These are phyloP conservation scores for Aspergillus proliferans DNA, from an alignment of 2,329 filamentous ascomycete species.

Conservation along the genomic window DNA sequence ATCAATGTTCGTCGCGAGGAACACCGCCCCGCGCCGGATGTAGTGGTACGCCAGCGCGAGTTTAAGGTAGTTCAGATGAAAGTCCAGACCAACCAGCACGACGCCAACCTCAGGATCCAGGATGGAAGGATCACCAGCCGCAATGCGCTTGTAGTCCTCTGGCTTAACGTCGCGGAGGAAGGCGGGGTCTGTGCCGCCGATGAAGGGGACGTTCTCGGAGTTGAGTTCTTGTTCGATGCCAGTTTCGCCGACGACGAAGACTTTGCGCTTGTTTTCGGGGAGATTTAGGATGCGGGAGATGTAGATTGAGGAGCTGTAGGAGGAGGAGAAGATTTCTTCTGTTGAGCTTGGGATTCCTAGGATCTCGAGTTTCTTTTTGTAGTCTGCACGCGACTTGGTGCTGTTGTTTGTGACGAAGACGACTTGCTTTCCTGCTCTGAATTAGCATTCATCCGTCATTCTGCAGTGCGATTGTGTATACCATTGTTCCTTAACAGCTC, in stretches of 20 bases:
- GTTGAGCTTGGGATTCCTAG: slow-evolving; percentile 73
- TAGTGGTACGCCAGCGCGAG: slow-evolving; percentile 80
- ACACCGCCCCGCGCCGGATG: slow-evolving; percentile 69
- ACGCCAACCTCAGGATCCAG: slow-evolving; percentile 85
- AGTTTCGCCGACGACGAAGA: slow-evolving; percentile 85
- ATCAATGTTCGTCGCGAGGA: slow-evolving; percentile 90
- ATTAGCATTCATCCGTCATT: slow-evolving; percentile 1
- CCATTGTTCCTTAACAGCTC: slow-evolving; percentile 75
- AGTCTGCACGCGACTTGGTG: slow-evolving; percentile 88
- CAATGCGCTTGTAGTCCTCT: slow-evolving; percentile 73
- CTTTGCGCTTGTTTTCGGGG: slow-evolving; percentile 74
- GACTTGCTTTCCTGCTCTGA: slow-evolving; percentile 69
- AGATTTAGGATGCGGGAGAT: slow-evolving; percentile 86
- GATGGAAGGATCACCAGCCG: slow-evolving; percentile 60
- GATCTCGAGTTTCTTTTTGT: slow-evolving; percentile 79
- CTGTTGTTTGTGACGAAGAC: slow-evolving; percentile 99
- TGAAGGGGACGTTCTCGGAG: slow-evolving; percentile 69
- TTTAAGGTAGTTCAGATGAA: slow-evolving; percentile 94
- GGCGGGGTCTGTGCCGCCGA: slow-evolving; percentile 78
- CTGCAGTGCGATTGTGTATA: slow-evolving; percentile 28
- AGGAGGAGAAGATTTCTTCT: slow-evolving; percentile 92
- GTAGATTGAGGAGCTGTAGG: slow-evolving; percentile 93
- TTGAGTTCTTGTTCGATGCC: slow-evolving; percentile 86
- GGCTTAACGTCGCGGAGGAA: slow-evolving; percentile 71
- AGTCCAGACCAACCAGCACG: slow-evolving; percentile 85